A percentile compares a stretch with the other conserved stretches of the same genome.
Evolutionary conservation across 2,329 filamentous ascomycete genomes (phyloP).

Genomic region (Ilyonectria robusta): DNA sequence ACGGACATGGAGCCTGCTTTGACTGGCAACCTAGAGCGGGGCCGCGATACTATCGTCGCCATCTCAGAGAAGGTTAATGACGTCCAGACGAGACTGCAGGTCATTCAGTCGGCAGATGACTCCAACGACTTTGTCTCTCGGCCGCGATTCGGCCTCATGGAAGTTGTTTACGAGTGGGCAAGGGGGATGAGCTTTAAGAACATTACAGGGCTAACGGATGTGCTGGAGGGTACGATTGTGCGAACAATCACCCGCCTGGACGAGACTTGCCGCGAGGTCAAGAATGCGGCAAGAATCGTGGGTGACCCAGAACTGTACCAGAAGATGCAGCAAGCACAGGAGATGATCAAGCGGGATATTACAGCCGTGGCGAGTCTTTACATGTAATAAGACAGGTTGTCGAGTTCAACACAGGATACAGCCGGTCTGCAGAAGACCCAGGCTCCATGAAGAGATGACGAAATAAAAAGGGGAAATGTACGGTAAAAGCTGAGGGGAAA

Average conservation of each 20-base stretch:
- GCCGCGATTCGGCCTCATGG: conserved; percentile 92
- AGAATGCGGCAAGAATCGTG: conserved; percentile 95
- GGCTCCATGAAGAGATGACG: neutral
- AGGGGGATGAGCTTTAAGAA: conserved; percentile 98
- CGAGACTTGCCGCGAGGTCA: conserved; percentile 96
- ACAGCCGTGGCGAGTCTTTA: conserved; percentile 91
- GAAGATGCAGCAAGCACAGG: conserved; percentile 98
- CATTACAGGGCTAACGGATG: conserved; percentile 95
- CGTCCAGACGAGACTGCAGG: conserved; percentile 90
- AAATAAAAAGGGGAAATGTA: neutral
- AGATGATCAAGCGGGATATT: conserved; percentile 97
- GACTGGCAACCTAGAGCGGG: conserved; percentile 84
- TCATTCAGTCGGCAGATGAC: conserved; percentile 91
- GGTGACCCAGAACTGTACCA: conserved; percentile 93
- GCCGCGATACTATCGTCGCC: conserved; percentile 86
- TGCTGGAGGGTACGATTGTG: conserved; percentile 97
- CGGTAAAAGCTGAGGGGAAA: neutral
- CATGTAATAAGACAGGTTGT: conserved; percentile 71
- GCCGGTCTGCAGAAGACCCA: neutral
- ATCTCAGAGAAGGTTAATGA: conserved; percentile 95
- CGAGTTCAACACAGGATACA: neutral
- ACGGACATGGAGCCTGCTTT: conserved; percentile 86
- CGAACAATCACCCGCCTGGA: conserved; percentile 93
- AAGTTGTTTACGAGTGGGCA: conserved; percentile 99
- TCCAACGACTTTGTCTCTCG: conserved; percentile 91